phyloP scores from a whole-genome alignment of 306 rosid genomes.

The Vigna nakashimae region DNA sequence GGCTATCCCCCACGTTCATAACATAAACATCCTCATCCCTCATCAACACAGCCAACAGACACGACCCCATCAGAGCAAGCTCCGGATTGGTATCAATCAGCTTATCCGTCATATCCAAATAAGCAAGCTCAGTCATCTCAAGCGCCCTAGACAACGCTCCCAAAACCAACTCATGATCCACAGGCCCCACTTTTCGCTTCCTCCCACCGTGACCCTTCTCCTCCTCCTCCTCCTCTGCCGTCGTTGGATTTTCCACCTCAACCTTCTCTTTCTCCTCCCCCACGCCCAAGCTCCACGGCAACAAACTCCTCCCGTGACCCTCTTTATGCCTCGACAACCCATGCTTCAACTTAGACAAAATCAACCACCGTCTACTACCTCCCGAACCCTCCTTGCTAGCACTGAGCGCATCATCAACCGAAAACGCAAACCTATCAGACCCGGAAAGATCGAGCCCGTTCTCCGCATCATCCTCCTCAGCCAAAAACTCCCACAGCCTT shows the following conservation, averaged over 20 bases:
- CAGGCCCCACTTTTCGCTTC: conserved; percentile 81
- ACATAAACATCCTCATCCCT: conserved; percentile 94
- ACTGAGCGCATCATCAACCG: conserved; percentile 83
- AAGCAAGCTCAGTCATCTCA: conserved; percentile 76
- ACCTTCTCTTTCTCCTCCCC: conserved; percentile 65
- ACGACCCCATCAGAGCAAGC: conserved; percentile 92
- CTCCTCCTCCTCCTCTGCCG: conserved; percentile 46
- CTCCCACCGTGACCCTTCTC: conserved; percentile 49
- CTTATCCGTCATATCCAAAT: conserved; percentile 88
- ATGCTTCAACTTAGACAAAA: conserved; percentile 76
- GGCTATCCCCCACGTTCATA: conserved; percentile 91
- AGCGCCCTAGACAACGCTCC: conserved; percentile 79
- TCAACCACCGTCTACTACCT: conserved; percentile 70
- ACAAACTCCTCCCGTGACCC: conserved; percentile 60
- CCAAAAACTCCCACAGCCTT: conserved; percentile 73
- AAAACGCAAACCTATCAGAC: conserved; percentile 86
- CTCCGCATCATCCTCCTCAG: conserved; percentile 76
- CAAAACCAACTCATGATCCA: conserved; percentile 77
- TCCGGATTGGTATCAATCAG: conserved; percentile 82
- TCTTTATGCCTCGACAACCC: conserved; percentile 82
- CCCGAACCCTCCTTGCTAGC: conserved; percentile 76
- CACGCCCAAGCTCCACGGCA: conserved; percentile 67
- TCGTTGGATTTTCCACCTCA: conserved; percentile 57
- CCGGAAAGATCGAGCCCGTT: conserved; percentile 90
- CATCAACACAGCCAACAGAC: conserved; percentile 83